Evolutionary conservation across 352 stramenopile genomes (phyloP), one percentile per base, ranked within the genome.

Genomic region (Globisporangium solare): DNA sequence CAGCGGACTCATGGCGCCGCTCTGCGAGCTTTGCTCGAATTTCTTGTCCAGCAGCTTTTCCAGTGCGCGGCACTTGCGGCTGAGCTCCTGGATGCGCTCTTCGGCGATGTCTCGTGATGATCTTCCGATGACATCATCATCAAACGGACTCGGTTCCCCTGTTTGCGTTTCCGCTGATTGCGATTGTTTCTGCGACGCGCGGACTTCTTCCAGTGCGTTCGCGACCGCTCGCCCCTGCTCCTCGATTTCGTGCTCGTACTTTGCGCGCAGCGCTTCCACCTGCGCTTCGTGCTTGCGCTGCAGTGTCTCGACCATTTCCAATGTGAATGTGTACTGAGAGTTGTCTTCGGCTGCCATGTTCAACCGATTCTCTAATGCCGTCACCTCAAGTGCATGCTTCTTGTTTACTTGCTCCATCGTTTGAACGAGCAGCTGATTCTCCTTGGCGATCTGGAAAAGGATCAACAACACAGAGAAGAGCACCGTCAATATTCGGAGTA

Each of bases 41-140:
- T 86, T 86, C 54, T 79, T 83, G 45, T 76, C 66, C 0, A 88
- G 62, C 10, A 88, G 51, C 24, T 67, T 80, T 41, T 83, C 73
- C 17, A 86, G 41, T 42, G 75, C 75, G 12, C 64, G 70, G 57
- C 78, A 86, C 13, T 74, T 70, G 32, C 70, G 70, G 45, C 61
- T 74, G 43, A 88, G 71, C 40, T 67, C 68, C 51, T 71, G 60
- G 21, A 88, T 65, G 8, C 70, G 64, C 24, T 56, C 50, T 24
- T 75, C 61, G 15, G 53, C 27, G 27, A 35, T 35, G 31, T 51
- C 56, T 11, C 47, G 40, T 35, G 22, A 4, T 17, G 22, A 35
- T 12, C 20, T 32, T 43, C 21, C 35, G 24, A 32, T 14, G 31
- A 31, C 15, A 46, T 35, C 27, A 46, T 35, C 27, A 10, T 7